These are phyloP conservation scores for Buddleja alternifolia DNA, from an alignment of 257 asterid genomes.

Conservation along the genomic window DNA sequence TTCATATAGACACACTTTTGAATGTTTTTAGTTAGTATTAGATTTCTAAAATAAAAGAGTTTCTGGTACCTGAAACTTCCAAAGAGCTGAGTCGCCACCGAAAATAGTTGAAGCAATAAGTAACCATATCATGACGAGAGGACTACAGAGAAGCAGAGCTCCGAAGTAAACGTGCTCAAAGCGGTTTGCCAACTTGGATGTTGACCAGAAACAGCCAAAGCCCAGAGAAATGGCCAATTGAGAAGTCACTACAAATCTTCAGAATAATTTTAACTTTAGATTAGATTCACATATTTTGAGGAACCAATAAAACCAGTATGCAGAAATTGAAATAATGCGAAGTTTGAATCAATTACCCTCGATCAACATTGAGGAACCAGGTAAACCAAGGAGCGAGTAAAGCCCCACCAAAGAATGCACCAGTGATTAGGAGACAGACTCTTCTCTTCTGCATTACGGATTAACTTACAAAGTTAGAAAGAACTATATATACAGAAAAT, in stretches of 20 bases:
- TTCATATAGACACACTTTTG: no score
- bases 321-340: no score
- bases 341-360: slow-evolving; percentile 1
- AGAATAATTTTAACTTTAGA: neutral
- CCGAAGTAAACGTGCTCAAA: neutral
- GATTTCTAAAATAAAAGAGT: neutral
- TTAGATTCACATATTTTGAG: no score
- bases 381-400: neutral
- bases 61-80: neutral
- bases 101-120: neutral
- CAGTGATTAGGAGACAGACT: neutral
- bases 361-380: neutral
- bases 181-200: neutral
- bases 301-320: no score
- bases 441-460: slow-evolving; percentile 17
- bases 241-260: neutral
- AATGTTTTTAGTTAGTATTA: no score
- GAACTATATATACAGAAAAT: neutral
- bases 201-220: neutral
- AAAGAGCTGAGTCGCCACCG: slow-evolving; percentile 1
- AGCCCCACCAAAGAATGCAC: slow-evolving; percentile 26
- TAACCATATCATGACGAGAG: neutral
- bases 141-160: neutral
- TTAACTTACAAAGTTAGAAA: neutral
- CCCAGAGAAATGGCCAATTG: slow-evolving; percentile 16